These are phyloP conservation scores for Castanospermum australe DNA, from an alignment of 306 rosid species.

Conservation along the genomic window DNA sequence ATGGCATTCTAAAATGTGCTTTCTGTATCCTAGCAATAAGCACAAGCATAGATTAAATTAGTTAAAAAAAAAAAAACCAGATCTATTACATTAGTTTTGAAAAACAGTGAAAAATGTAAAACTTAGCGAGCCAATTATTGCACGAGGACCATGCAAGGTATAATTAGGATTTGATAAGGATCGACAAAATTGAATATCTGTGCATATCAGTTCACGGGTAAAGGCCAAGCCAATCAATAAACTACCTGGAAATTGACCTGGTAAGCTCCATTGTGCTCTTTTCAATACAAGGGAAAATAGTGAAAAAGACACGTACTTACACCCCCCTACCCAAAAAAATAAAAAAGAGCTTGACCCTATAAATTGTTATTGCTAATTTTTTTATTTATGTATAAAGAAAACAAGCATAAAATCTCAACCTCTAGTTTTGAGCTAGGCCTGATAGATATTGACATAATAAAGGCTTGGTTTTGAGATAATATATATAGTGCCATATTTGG, in stretches of 20 bases:
- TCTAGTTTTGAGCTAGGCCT: neutral
- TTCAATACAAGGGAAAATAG: neutral
- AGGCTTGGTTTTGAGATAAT: neutral
- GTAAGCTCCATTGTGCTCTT: constrained; percentile 21
- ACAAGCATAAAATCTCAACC: neutral
- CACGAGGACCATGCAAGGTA: constrained; percentile 45
- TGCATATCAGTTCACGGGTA: constrained; percentile 32
- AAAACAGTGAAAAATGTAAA: neutral
- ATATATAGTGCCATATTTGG: neutral
- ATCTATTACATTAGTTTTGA: neutral
- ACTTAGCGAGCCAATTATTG: constrained; percentile 40
- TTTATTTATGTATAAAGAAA: neutral
- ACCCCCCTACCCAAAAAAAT: neutral
- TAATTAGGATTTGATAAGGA: constrained; percentile 41
- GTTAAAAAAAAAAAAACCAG: neutral
- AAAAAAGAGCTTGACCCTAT: constrained; percentile 7
- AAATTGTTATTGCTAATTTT: neutral
- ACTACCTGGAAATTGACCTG: constrained; percentile 24
- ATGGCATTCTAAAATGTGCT: constrained; percentile 32
- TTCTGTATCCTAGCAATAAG: neutral
- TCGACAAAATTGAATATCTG: constrained; percentile 24
- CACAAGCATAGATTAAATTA: neutral
- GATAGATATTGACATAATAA: neutral
- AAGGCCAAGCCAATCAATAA: constrained; percentile 18
- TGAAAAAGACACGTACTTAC: neutral